Base-by-base conservation (phyloP, 148 eudicot genomes). In the Simmondsia chinensis region DNA sequence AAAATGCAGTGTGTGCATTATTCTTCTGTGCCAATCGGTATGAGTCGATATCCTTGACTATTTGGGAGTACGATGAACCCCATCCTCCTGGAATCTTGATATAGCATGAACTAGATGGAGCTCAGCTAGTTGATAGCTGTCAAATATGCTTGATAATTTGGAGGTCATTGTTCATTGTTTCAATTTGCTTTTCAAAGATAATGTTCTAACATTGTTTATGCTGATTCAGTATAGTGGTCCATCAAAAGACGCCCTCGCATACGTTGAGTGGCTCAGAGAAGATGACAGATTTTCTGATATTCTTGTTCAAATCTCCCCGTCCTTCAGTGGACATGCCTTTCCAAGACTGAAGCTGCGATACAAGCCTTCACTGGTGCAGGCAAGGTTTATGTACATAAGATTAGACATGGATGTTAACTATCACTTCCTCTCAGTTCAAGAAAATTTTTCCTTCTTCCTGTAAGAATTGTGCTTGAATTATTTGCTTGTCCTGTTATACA, bases 331-430 rank as follows among this genome's bases (percentile, higher is more conserved):
- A 48, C 97, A 89, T 72, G 88, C 83, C 27, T 89, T 89, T 62
- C 97, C 97, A 24, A 78, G 83, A 65, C 45, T 89, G 63, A 89
- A 74, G 69, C 65, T 89, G 65, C 93, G 91, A 33, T 81, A 84
- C 66, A 89, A 82, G 71, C 97, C 88, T 46, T 66, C 93, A 41
- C 82, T 89, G 28, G 88, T 89, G 43, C 97, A 89, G 93, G 95
- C 72, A 67, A 70, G 91, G 59, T 33, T 56, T 41, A 34, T n/a
- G n/a, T n/a, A n/a, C n/a, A n/a, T n/a, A n/a, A n/a, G n/a, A n/a
- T n/a, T n/a, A n/a, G n/a, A n/a, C n/a, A n/a, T n/a, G n/a, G n/a
- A n/a, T n/a, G n/a, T n/a, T n/a, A n/a, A n/a, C n/a, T n/a, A n/a
- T n/a, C n/a, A n/a, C n/a, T n/a, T n/a, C n/a, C n/a, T n/a, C n/a